Evolutionary conservation across 495 filamentous ascomycete genomes (phyloP).

Genomic region (Arthonia radiata): DNA sequence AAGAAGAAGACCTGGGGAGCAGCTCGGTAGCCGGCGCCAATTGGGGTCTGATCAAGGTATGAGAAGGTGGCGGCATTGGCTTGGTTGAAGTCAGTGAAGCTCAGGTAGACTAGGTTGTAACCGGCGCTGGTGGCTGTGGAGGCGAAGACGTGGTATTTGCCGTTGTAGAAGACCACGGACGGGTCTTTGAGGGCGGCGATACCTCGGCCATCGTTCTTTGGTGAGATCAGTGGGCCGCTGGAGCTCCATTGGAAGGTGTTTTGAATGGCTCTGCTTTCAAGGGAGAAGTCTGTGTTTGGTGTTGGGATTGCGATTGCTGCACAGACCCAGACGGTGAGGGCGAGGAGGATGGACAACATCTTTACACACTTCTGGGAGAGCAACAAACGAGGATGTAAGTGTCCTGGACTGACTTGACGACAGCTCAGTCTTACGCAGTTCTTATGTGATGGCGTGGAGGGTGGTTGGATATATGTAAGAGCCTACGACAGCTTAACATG

Average conservation of each 20-base stretch:
- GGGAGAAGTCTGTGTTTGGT: too few relatives aligned
- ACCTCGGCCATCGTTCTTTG: conserved; percentile 5
- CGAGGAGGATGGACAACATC: too few relatives aligned
- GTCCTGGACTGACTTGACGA: too few relatives aligned
- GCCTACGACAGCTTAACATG: too few relatives aligned
- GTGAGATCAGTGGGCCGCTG: conserved; percentile 4
- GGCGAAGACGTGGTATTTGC: conserved; percentile 9
- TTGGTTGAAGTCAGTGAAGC: conserved; percentile 7
- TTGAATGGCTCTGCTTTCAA: conserved; percentile 2
- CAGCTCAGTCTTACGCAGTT: too few relatives aligned
- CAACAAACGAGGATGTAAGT: too few relatives aligned
- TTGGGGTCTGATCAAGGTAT: conserved; percentile 8
- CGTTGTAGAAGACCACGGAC: conserved; percentile 7
- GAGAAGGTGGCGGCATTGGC: conserved; percentile 5
- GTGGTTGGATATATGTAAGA: too few relatives aligned
- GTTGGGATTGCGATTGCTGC: too few relatives aligned
- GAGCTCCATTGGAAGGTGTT: conserved; percentile 10
- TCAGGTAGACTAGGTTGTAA: conserved; percentile 8
- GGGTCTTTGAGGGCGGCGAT: conserved; percentile 11
- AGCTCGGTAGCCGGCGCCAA: conserved; percentile 5
- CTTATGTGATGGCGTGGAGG: too few relatives aligned
- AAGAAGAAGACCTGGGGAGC: conserved; percentile 11
- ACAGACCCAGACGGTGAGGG: too few relatives aligned
- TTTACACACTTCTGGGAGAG: too few relatives aligned
- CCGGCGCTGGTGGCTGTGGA: conserved; percentile 6